Percentiles rank a stretch among this genome's conserved stretches.
Evolutionary conservation across 495 filamentous ascomycete genomes (phyloP).

Genomic region (Terfezia boudieri): DNA sequence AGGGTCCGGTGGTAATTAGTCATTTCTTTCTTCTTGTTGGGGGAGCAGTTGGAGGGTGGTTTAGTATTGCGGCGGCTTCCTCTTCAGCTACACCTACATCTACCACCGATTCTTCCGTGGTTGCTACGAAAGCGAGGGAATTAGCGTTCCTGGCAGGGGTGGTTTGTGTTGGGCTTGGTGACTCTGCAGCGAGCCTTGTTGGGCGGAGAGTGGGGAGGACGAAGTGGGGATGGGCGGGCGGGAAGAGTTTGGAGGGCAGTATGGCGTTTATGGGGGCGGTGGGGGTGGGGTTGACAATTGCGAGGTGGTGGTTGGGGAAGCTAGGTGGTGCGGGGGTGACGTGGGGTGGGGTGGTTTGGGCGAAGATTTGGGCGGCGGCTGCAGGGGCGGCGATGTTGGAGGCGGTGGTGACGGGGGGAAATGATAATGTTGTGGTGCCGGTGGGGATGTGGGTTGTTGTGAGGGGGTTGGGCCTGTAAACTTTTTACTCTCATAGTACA

Average conservation of each 20-base stretch:
- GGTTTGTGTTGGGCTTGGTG: conserved; percentile 83
- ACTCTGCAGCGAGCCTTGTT: conserved; percentile 81
- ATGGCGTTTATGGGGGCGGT: conserved; percentile 67
- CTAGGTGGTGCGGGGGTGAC: conserved; percentile 41
- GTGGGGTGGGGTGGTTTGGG: conserved; percentile 21
- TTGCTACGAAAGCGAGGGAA: background rate
- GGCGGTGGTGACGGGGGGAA: conserved; percentile 85
- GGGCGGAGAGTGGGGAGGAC: conserved; percentile 64
- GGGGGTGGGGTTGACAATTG: conserved; percentile 43
- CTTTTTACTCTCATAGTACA: background rate
- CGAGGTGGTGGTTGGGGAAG: conserved; percentile 48
- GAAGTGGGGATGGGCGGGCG: conserved; percentile 94
- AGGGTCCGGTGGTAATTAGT: conserved; percentile 80
- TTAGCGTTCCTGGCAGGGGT: conserved; percentile 59
- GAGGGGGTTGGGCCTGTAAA: conserved; percentile 47
- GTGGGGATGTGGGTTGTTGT: conserved; percentile 81
- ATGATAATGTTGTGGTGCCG: conserved; percentile 98
- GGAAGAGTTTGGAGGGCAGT: conserved; percentile 85
- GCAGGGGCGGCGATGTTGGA: conserved; percentile 73
- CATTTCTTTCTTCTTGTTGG: conserved; percentile 93
- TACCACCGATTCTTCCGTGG: background rate
- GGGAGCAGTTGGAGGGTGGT: conserved; percentile 88
- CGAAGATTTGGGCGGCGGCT: conserved; percentile 46
- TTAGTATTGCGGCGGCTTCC: conserved; percentile 43
- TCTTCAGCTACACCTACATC: conserved; percentile 25